A percentile compares a stretch with the other conserved stretches of the same genome.
phyloP scores from a whole-genome alignment of 1,284 basidiomycete species.

The Cryptococcus jaspeensis region DNA sequence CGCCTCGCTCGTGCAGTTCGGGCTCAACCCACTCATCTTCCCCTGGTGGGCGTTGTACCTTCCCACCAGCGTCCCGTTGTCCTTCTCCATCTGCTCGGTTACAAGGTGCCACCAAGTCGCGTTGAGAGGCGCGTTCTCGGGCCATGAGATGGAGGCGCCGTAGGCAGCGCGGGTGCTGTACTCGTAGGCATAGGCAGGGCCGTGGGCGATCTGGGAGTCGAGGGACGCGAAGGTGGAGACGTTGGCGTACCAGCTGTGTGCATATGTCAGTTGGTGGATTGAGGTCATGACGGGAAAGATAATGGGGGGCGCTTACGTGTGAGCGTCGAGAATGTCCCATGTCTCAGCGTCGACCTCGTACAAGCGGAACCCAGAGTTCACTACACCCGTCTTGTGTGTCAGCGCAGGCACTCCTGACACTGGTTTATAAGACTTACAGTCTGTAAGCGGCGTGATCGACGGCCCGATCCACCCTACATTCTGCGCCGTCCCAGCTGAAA shows the following conservation, averaged over 20 bases:
- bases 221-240: slow-evolving; percentile 61
- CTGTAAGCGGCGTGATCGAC: slow-evolving; percentile 68
- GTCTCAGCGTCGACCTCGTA: slow-evolving; percentile 55
- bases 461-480: slow-evolving; percentile 60
- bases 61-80: not conserved
- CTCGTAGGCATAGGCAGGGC: slow-evolving; percentile 67
- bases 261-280: not conserved
- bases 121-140: slow-evolving; percentile 66
- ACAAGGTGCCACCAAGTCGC: slow-evolving; percentile 72
- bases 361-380: slow-evolving; percentile 72
- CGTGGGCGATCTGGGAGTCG: slow-evolving; percentile 59
- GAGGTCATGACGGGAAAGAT: not conserved
- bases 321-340: slow-evolving; percentile 69
- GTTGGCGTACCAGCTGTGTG: slow-evolving; percentile 63
- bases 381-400: not conserved
- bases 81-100: not conserved
- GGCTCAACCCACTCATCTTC: too few relatives aligned
- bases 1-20: too few relatives aligned
- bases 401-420: not conserved
- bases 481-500: slow-evolving; percentile 61
- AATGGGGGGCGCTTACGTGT: slow-evolving; percentile 58
- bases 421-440: slow-evolving; percentile 52
- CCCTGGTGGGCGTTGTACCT: too few relatives aligned
- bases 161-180: slow-evolving; percentile 71
- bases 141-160: slow-evolving; percentile 65